Evolutionary conservation across 495 filamentous ascomycete species (phyloP).

Genomic region (Xylaria bambusicola): DNA sequence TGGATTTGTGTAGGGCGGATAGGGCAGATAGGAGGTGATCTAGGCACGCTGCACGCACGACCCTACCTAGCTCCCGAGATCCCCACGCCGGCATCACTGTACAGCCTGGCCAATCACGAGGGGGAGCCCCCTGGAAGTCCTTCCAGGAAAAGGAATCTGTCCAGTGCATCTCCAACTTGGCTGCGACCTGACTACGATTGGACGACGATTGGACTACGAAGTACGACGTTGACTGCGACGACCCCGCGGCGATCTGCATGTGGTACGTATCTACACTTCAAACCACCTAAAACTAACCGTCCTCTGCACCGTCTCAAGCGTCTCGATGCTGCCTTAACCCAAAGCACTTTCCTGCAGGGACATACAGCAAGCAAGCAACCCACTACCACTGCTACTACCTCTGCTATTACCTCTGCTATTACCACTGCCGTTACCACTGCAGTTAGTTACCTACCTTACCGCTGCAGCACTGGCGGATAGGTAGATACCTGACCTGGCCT

Average conservation of each 20-base stretch:
- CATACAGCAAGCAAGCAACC: too few species aligned
- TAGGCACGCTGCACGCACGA: neutral
- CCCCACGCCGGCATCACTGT: neutral
- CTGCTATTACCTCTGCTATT: too few species aligned
- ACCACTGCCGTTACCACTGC: too few species aligned
- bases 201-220: too few species aligned
- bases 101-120: neutral
- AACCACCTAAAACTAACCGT: neutral
- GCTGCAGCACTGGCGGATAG: too few species aligned
- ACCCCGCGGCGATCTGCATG: conserved; percentile 15
- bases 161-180: neutral
- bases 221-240: too few species aligned
- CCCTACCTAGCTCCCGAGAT: neutral
- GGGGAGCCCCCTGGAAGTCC: neutral
- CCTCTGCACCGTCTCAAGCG: too few species aligned
- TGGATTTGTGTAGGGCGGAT: too few species aligned
- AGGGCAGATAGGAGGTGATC: neutral
- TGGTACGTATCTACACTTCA: too few species aligned
- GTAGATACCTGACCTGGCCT: too few species aligned
- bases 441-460: too few species aligned
- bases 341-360: conserved; percentile 2
- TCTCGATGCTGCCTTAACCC: too few species aligned
- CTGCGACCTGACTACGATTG: conserved; percentile 10
- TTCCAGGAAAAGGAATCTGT: neutral
- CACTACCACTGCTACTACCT: neutral